These are phyloP conservation scores for Lactifluus hygrophoroides DNA, from an alignment of 768 basidiomycete genomes.

Conservation along the genomic window DNA sequence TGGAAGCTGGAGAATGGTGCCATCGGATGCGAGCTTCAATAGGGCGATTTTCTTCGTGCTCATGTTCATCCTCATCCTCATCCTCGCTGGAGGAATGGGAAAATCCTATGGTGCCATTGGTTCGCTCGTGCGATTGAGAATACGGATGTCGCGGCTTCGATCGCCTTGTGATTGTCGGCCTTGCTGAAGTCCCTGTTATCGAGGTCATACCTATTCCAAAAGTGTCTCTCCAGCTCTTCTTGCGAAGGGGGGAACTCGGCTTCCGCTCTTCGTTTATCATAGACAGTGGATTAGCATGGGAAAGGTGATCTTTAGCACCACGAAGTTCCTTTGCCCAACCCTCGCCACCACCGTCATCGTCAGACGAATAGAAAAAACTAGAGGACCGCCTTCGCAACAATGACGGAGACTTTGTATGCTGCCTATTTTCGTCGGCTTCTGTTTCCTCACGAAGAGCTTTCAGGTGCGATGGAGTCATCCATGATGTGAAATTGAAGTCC, in stretches of 20 bases:
- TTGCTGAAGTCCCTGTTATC: conserved; percentile 19
- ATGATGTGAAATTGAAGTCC: conserved; percentile 97
- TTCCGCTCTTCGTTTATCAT: conserved; percentile 64
- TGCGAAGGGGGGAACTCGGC: conserved; percentile 24
- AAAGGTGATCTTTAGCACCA: conserved; percentile 54
- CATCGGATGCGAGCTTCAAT: conserved; percentile 57
- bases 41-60: conserved; percentile 61
- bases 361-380: conserved; percentile 67
- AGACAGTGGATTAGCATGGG: conserved; percentile 82
- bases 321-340: conserved; percentile 21
- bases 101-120: neutral
- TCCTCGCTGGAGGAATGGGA: conserved; percentile 29
- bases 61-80: conserved; percentile 21
- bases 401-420: conserved; percentile 14
- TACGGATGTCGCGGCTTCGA: conserved; percentile 16
- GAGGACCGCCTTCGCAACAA: conserved; percentile 49
- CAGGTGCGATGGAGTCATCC: conserved; percentile 84
- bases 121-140: neutral
- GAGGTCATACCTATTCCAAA: conserved; percentile 24
- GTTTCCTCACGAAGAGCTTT: conserved; percentile 72
- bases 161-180: conserved; percentile 1
- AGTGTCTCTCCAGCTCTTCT: conserved; percentile 28
- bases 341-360: conserved; percentile 45
- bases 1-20: conserved; percentile 3
- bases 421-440: conserved; percentile 19